phyloP scores from a whole-genome alignment of 306 rosid genomes.

The Coriaria nepalensis region DNA sequence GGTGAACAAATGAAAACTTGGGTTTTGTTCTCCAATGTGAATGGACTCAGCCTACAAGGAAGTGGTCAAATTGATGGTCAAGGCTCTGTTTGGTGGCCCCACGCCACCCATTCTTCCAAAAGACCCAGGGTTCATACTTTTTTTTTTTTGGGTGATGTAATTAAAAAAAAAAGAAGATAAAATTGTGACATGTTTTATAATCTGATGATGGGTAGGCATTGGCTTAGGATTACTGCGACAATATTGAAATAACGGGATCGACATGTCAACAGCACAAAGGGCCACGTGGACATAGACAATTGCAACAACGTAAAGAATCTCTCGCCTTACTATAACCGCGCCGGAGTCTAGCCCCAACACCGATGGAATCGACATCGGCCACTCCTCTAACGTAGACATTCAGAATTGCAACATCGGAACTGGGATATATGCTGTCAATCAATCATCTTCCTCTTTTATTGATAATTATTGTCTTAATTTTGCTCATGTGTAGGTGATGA shows the following conservation, averaged over 20 bases:
- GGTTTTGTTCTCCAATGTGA: constrained; percentile 5
- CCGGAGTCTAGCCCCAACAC: constrained; percentile 20
- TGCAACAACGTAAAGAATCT: constrained; percentile 10
- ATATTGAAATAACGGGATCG: constrained; percentile 3
- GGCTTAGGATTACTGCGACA: neutral
- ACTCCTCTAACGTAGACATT: neutral
- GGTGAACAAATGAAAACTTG: constrained; percentile 1
- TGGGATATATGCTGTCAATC: constrained; percentile 3
- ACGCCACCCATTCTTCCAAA: neutral
- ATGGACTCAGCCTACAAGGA: constrained; percentile 1
- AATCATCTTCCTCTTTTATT: neutral
- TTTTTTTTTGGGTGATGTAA: neutral
- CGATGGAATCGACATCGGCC: constrained; percentile 11
- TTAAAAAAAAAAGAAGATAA: too few species aligned
- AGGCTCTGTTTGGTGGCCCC: constrained; percentile 12
- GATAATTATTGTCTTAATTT: too few species aligned
- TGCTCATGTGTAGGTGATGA: constrained; percentile 27
- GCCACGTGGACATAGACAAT: constrained; percentile 1
- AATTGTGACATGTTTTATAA: too few species aligned
- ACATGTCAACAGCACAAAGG: constrained; percentile 7
- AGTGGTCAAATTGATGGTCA: constrained; percentile 10
- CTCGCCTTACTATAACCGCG: neutral
- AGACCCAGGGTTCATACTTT: constrained; percentile 7
- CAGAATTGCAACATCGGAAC: constrained; percentile 5
- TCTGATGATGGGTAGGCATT: constrained; percentile 1